These are phyloP conservation scores for Mortierella sp. DNA, from an alignment of 371 early-diverging fungal species.

Conservation along the genomic window DNA sequence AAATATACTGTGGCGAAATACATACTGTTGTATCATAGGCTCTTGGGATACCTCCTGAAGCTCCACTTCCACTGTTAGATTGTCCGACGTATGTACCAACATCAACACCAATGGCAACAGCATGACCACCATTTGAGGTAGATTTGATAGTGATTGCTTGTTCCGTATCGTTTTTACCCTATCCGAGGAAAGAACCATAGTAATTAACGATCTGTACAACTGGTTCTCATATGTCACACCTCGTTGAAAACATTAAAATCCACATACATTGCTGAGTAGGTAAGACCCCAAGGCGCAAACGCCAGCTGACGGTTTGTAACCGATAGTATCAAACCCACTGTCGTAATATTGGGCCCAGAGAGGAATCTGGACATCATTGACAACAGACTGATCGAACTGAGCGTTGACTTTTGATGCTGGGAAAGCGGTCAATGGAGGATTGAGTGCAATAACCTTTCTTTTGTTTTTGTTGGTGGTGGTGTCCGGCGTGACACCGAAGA, in stretches of 20 bases:
- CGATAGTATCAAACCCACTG: neutral
- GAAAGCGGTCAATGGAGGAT: constrained; percentile 7
- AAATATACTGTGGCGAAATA: neutral
- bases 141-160: constrained; percentile 22
- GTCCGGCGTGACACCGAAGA: too few relatives aligned
- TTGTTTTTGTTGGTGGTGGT: constrained; percentile 7
- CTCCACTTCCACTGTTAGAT: constrained; percentile 29
- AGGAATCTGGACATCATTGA: constrained; percentile 20
- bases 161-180: constrained; percentile 5
- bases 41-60: constrained; percentile 24
- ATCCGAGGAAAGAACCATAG: too few relatives aligned
- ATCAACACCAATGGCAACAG: constrained; percentile 35
- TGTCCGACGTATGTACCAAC: constrained; percentile 28
- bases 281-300: neutral
- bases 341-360: neutral
- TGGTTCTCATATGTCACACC: too few relatives aligned
- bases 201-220: too few relatives aligned
- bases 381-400: constrained; percentile 24
- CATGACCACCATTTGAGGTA: constrained; percentile 13
- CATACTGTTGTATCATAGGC: constrained; percentile 26
- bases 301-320: neutral
- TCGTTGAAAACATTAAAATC: too few relatives aligned
- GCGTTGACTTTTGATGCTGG: constrained; percentile 20
- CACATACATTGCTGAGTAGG: neutral
- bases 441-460: constrained; percentile 14